Conservation (phyloP, 2,329 filamentous ascomycete genomes). For the Cordyceps tenuipes region DNA sequence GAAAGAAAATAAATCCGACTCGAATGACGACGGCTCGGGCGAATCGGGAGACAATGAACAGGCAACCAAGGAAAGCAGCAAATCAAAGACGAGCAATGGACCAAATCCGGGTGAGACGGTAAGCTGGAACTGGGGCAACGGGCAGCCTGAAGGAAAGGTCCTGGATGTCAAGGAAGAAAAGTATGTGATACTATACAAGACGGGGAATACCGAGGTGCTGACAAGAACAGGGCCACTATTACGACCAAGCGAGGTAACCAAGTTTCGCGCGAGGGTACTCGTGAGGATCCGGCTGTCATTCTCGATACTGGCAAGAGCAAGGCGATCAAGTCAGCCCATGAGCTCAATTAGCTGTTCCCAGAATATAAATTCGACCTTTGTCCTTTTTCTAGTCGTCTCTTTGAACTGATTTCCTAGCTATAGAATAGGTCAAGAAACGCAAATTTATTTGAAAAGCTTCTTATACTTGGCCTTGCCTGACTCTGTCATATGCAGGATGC, state of each 20-base stretch:
- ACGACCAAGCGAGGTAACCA: conserved; percentile 34
- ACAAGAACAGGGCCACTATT: conserved; percentile 25
- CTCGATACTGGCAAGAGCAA: conserved; percentile 35
- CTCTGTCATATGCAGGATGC: neutral
- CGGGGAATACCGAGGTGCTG: neutral
- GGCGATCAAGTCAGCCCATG: conserved; percentile 32
- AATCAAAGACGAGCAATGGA: conserved; percentile 20
- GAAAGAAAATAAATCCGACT: neutral
- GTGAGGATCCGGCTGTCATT: conserved; percentile 35
- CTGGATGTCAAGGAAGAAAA: conserved; percentile 30
- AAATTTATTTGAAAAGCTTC: too few species aligned
- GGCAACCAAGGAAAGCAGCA: conserved; percentile 15
- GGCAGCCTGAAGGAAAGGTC: conserved; percentile 35
- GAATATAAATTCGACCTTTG: neutral
- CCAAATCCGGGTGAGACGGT: conserved; percentile 34
- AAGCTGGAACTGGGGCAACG: conserved; percentile 38
- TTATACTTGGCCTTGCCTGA: neutral
- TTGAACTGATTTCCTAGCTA: too few species aligned
- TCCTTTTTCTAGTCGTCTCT: neutral
- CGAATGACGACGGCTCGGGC: conserved; percentile 15
- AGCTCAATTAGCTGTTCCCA: conserved; percentile 25
- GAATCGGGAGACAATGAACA: conserved; percentile 14
- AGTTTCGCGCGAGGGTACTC: conserved; percentile 31
- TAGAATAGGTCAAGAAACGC: neutral
- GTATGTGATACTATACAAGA: neutral